Conservation (phyloP, 208 protist genomes). For the Wallacemonas sp. region DNA sequence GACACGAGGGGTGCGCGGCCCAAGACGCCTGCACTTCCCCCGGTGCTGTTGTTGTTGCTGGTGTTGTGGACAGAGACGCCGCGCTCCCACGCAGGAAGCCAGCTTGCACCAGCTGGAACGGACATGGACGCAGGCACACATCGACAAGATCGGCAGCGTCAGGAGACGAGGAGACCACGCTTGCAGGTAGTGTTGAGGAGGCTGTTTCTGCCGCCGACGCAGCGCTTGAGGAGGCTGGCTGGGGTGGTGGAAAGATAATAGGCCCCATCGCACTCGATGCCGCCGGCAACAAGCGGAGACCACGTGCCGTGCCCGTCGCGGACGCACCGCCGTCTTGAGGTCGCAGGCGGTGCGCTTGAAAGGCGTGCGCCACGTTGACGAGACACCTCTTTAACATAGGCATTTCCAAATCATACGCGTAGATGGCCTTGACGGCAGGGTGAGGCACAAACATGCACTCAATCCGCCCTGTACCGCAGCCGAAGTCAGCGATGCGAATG, state of each 20-base stretch:
- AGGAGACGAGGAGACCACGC: neutral
- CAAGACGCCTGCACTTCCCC: too few species aligned
- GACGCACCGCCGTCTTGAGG: neutral
- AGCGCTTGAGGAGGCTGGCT: too few species aligned
- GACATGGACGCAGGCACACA: conserved; percentile 46
- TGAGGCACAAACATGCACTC: conserved; percentile 53
- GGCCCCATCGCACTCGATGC: neutral
- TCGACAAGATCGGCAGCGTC: conserved; percentile 9
- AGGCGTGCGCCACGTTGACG: conserved; percentile 28
- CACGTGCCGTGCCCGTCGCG: neutral
- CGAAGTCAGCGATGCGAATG: conserved; percentile 69
- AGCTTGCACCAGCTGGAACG: conserved; percentile 48
- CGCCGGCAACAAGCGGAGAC: neutral
- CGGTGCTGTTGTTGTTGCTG: neutral
- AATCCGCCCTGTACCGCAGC: conserved; percentile 83
- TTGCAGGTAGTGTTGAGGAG: neutral
- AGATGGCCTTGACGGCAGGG: conserved; percentile 45
- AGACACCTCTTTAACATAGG: conserved; percentile 70
- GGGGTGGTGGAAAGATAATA: conserved; percentile 1
- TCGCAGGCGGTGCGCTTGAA: neutral
- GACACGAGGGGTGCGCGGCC: conserved; percentile 38
- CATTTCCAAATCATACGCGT: conserved; percentile 72
- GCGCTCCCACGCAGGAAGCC: conserved; percentile 32
- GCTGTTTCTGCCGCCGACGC: neutral
- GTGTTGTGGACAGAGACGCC: neutral